These are phyloP conservation scores for Diphasiastrum complanatum DNA, from an alignment of 83 land plant genomes.

Conservation along the genomic window DNA sequence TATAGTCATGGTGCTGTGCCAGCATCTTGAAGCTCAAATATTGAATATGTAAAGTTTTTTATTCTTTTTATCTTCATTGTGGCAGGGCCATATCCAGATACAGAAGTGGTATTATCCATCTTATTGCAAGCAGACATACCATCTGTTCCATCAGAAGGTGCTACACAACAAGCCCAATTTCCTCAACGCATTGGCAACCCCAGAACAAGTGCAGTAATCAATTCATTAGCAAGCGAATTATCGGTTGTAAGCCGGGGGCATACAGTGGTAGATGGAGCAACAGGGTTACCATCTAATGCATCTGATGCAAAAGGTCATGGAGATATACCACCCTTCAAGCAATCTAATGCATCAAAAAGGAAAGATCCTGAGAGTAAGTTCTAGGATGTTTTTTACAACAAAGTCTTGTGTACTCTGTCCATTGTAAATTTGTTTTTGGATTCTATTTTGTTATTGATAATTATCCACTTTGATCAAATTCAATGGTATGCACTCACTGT, in stretches of 20 bases:
- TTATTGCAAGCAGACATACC: conserved; percentile 23
- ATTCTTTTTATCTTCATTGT: neutral
- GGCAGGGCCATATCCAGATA: conserved; percentile 37
- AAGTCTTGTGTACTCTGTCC: neutral
- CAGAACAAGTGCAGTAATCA: neutral
- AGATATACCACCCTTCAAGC: conserved; percentile 13
- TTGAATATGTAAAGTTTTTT: neutral
- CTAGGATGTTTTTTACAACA: neutral
- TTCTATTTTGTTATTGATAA: neutral
- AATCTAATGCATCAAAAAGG: conserved; percentile 20
- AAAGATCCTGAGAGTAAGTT: conserved; percentile 39
- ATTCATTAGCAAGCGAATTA: conserved; percentile 9
- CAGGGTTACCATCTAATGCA: too few relatives aligned
- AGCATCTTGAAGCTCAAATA: too few relatives aligned
- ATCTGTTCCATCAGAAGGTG: neutral
- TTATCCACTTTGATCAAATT: conserved; percentile 1
- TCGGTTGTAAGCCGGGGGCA: conserved; percentile 12
- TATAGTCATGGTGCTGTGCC: neutral
- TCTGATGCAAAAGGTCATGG: too few relatives aligned
- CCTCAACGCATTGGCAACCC: conserved; percentile 3
- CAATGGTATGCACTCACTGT: neutral
- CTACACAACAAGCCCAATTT: conserved; percentile 2
- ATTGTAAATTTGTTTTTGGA: neutral
- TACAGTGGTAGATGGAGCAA: conserved; percentile 9
- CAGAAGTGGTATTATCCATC: conserved; percentile 28